Base-by-base conservation (phyloP, 2,329 filamentous ascomycete species). In the Beauveria australis region DNA sequence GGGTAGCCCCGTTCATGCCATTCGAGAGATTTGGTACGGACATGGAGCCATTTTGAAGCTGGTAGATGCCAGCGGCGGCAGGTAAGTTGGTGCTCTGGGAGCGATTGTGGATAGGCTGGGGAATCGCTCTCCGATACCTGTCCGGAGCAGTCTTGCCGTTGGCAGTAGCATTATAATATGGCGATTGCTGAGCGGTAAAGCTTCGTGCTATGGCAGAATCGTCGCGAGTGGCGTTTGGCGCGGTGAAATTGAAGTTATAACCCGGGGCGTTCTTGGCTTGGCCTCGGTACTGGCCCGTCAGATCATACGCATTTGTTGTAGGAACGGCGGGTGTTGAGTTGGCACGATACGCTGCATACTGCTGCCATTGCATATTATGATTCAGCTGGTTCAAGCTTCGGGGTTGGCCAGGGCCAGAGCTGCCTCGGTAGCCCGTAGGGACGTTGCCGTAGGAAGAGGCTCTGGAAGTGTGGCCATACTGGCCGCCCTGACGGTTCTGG, bases 321-420 rank as follows among this genome's bases (percentile, higher is more conserved):
- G 78, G 74, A 22, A 77, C 68, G 16, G 73, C 70, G 14, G 80
- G 75, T 63, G 78, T 76, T 52, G 81, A 74, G 67, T 75, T 70
- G 64, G 81, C 74, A 71, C 82, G 70, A 71, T 81, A 75, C 65
- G 75, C 67, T n/a, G 74, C 73, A 46, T 75, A 73, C 47, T 79
- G 78, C 63, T 82, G 79, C 75, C 84, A 81, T 65, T 80, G 76
- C 64, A 77, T 75, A 49, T 73, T 74, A 63, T 79, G 82, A 63
- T 82, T 81, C 66, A 90, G 74, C n/a, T 87, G 88, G 67, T 79
- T 81, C 70, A 92, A 92, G 47, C 88, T 87, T 74, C 92, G 92
- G 9, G 89, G 88, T 70, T 91, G 88, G 63, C 90, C 84, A 16
- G 87, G 84, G 26, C 78, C 78, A 40, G 79, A 76, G 64, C 76